Evolutionary conservation across 345 rosid genomes (phyloP).

Genomic region (Rhodomyrtus tomentosa): DNA sequence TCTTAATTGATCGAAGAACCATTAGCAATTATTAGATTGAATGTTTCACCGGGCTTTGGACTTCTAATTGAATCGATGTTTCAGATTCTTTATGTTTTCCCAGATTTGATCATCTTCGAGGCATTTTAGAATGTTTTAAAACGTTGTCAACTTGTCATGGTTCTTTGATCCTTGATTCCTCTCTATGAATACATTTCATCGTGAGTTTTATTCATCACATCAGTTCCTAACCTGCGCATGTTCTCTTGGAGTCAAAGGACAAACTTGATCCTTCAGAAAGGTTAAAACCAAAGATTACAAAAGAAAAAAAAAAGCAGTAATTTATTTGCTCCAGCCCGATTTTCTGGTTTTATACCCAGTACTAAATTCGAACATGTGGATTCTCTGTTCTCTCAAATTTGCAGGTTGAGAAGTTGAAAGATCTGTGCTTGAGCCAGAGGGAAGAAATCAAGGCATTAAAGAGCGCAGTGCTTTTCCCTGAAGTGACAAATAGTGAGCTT

Average conservation of each 20-base stretch:
- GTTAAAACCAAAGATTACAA: background rate
- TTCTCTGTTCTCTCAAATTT: background rate
- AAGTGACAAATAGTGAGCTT: constrained; percentile 42
- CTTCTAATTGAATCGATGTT: background rate
- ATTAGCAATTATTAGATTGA: background rate
- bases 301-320: background rate
- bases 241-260: background rate
- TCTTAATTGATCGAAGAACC: background rate
- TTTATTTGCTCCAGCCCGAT: background rate
- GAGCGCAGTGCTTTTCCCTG: constrained; percentile 71
- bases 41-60: background rate
- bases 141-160: background rate
- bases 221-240: background rate
- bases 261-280: background rate
- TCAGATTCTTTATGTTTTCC: background rate
- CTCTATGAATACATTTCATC: too few species aligned
- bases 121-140: background rate
- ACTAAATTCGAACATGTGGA: background rate
- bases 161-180: background rate
- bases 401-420: constrained; percentile 91
- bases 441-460: constrained; percentile 80
- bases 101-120: background rate
- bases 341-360: background rate
- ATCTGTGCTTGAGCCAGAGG: constrained; percentile 79
- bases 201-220: background rate